phyloP scores from a whole-genome alignment of 1,284 basidiomycete genomes.

The Malassezia equina region DNA sequence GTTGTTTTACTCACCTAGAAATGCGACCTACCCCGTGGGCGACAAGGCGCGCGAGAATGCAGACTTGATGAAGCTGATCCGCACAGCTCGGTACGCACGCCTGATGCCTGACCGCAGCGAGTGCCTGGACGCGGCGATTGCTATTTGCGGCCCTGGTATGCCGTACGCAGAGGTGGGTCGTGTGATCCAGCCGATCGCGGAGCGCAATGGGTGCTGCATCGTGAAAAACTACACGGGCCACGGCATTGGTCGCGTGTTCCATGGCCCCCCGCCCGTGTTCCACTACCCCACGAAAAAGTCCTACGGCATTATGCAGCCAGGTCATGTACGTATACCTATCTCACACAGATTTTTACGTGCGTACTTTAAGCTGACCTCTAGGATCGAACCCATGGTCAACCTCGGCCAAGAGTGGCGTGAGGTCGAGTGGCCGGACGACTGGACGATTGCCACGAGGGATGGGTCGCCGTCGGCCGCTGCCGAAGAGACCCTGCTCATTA shows the following conservation, averaged over 20 bases:
- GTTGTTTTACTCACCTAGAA: slow-evolving; percentile 4
- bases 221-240: slow-evolving; percentile 71
- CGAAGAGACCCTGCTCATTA: slow-evolving; percentile 46
- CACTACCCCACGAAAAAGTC: slow-evolving; percentile 54
- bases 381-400: slow-evolving; percentile 48
- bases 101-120: slow-evolving; percentile 51
- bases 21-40: slow-evolving; percentile 42
- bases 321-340: slow-evolving; percentile 24
- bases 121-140: slow-evolving; percentile 64
- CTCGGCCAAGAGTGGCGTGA: slow-evolving; percentile 32
- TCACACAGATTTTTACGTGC: slow-evolving; percentile 16
- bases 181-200: slow-evolving; percentile 58
- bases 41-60: slow-evolving; percentile 31
- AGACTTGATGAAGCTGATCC: slow-evolving; percentile 36
- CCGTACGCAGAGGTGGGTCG: slow-evolving; percentile 65
- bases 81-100: slow-evolving; percentile 23
- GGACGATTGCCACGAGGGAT: slow-evolving; percentile 42
- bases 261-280: slow-evolving; percentile 71
- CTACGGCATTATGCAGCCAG: slow-evolving; percentile 44
- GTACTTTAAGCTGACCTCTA: slow-evolving; percentile 14
- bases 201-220: slow-evolving; percentile 54
- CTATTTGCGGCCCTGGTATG: slow-evolving; percentile 64
- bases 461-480: slow-evolving; percentile 40
- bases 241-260: slow-evolving; percentile 75
- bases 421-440: slow-evolving; percentile 46